phyloP scores from a whole-genome alignment of 495 filamentous ascomycete species.

The Saxophila tyrrhenica region DNA sequence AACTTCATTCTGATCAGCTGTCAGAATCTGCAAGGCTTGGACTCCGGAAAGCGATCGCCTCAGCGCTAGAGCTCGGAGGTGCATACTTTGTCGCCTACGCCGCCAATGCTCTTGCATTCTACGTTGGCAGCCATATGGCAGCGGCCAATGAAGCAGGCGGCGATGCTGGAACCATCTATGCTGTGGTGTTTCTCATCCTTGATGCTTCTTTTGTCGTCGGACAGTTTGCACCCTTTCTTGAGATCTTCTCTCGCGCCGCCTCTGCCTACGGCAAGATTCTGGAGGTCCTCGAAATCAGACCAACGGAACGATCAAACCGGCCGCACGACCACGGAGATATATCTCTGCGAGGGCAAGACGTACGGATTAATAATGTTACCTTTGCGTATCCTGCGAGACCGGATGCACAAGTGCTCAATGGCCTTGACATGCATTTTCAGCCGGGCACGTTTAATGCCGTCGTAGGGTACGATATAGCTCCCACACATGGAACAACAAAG shows the following conservation, averaged over 20 bases:
- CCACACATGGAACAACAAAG: too few species aligned
- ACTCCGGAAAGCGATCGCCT: conserved; percentile 24
- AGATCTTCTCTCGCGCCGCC: conserved; percentile 38
- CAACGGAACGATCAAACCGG: conserved; percentile 29
- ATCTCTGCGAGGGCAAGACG: not conserved
- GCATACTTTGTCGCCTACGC: conserved; percentile 37
- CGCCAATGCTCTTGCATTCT: conserved; percentile 43
- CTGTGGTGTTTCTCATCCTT: conserved; percentile 41
- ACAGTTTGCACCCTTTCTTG: conserved; percentile 36
- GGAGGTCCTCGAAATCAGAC: conserved; percentile 35
- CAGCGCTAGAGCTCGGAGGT: conserved; percentile 29
- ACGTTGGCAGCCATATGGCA: conserved; percentile 37
- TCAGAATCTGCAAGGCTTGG: conserved; percentile 19
- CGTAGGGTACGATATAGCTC: conserved; percentile 21
- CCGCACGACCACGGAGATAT: not conserved
- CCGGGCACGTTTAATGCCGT: conserved; percentile 20
- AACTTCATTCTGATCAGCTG: conserved; percentile 31
- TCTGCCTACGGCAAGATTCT: conserved; percentile 37
- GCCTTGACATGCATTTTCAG: conserved; percentile 10
- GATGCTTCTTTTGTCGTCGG: conserved; percentile 32
- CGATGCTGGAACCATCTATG: conserved; percentile 40
- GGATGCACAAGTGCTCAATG: conserved; percentile 9
- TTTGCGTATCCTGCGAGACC: conserved; percentile 25
- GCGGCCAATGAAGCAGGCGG: conserved; percentile 23
- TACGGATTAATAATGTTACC: conserved; percentile 18